Evolutionary conservation across 441 rosid species (phyloP).

Genomic region (Gossypium lobatum): DNA sequence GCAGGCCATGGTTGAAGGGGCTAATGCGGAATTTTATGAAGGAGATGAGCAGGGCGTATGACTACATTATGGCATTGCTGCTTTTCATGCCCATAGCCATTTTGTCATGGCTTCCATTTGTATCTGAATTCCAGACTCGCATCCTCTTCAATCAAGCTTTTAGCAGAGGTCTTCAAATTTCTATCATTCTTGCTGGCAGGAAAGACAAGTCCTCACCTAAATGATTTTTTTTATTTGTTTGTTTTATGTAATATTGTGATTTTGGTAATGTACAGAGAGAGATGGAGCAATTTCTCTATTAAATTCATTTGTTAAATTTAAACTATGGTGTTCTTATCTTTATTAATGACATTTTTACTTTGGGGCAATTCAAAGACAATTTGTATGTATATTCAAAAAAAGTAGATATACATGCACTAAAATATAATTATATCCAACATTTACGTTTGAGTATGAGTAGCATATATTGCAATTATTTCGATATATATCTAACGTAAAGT

Average conservation of each 20-base stretch:
- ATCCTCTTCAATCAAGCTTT: slow-evolving; percentile 93
- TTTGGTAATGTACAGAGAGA: not conserved
- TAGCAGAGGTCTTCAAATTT: slow-evolving; percentile 87
- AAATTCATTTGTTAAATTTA: not conserved
- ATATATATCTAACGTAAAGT: too few relatives aligned
- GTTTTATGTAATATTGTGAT: not conserved
- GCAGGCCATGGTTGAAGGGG: slow-evolving; percentile 43
- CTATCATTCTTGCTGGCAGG: slow-evolving; percentile 73
- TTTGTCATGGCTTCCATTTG: slow-evolving; percentile 84
- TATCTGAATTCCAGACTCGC: slow-evolving; percentile 83
- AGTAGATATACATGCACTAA: too few relatives aligned
- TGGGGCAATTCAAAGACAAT: too few relatives aligned
- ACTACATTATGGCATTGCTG: slow-evolving; percentile 72
- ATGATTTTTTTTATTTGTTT: not conserved
- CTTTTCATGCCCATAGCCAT: slow-evolving; percentile 67
- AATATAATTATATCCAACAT: too few relatives aligned
- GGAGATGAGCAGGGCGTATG: slow-evolving; percentile 88
- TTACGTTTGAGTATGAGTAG: too few relatives aligned
- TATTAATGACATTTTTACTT: too few relatives aligned
- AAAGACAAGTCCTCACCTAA: slow-evolving; percentile 32
- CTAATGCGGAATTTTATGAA: slow-evolving; percentile 70
- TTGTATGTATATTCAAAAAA: too few relatives aligned
- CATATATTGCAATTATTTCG: too few relatives aligned
- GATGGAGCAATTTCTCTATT: not conserved
- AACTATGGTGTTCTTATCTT: too few relatives aligned